Base-by-base conservation (phyloP, 2,329 filamentous ascomycete species). In the Periconia sp. region DNA sequence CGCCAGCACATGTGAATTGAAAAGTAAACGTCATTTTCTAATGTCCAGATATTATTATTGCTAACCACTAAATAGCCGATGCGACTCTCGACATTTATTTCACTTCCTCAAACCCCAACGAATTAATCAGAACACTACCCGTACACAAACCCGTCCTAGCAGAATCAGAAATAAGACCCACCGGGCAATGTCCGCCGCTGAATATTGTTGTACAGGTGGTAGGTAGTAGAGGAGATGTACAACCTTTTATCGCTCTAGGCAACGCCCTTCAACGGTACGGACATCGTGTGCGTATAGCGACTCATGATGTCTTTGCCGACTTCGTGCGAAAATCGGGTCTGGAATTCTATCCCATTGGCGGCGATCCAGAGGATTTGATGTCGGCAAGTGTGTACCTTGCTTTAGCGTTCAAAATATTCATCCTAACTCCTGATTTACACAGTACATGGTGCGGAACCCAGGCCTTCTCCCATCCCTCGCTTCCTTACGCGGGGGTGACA, bases 201-300 rank as follows among this genome's bases (percentile, higher is more conserved):
- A 83, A 83, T 50, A 77, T 83, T 42, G 80, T 83, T 5, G 82
- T 84, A 48, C 81, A 83, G 51, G 79, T 83, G 1, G 81, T 84
- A 1, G 79, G 79, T 14, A 76, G 72, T 6, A 73, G 79, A 19
- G 82, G 82, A 9, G 82, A 84, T 62, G 80, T 84, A 0, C 83
- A 86, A 53, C 83, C 83, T 0, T 86, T 86, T 50, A 72, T 86
- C 47, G 81, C 83, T 0, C 72, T 86, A 1, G 84, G 81, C 0
- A 78, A 76, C 35, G 76, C 78, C 13, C 63, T 85, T 0, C 68
- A 76, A 27, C 49, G 53, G 10, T 64, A 68, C 33, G 64, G 65
- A 2, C 67, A 70, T 54, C 59, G 67, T 17, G 60, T 70, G n/a
- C 61, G 67, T 18, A 31, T 70, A 30, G 65, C 65, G 18, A 69